These are phyloP conservation scores for Colletotrichum sp. DNA, from an alignment of 2,329 filamentous ascomycete species.

Conservation along the genomic window DNA sequence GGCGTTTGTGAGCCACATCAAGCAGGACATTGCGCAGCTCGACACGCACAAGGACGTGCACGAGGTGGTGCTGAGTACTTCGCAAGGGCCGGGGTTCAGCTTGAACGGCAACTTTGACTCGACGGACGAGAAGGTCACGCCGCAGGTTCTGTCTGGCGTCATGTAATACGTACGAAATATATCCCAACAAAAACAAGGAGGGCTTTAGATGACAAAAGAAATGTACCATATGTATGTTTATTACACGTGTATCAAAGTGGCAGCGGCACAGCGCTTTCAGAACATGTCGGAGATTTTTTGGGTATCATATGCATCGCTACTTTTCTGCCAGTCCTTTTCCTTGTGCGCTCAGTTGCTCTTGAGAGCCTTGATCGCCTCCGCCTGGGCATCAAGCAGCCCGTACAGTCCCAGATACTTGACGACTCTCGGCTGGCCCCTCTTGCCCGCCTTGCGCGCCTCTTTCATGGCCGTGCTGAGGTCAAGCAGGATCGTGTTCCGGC, in stretches of 20 bases:
- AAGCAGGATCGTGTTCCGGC: slow-evolving; percentile 61
- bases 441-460: slow-evolving; percentile 47
- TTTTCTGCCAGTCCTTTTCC: slow-evolving; percentile 19
- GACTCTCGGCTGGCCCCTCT: slow-evolving; percentile 47
- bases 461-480: slow-evolving; percentile 57
- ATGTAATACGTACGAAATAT: slow-evolving; percentile 47
- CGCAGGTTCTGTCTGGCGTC: slow-evolving; percentile 55
- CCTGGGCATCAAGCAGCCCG: slow-evolving; percentile 54
- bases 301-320: slow-evolving; percentile 33
- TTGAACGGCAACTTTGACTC: slow-evolving; percentile 80
- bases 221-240: slow-evolving; percentile 43
- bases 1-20: slow-evolving; percentile 75
- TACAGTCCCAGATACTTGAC: slow-evolving; percentile 60
- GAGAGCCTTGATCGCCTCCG: slow-evolving; percentile 56
- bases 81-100: slow-evolving; percentile 84
- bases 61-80: slow-evolving; percentile 82
- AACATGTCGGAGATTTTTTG: slow-evolving; percentile 22
- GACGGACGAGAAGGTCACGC: slow-evolving; percentile 59
- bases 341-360: slow-evolving; percentile 36
- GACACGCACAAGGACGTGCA: slow-evolving; percentile 48
- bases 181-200: background rate
- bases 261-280: slow-evolving; percentile 17
- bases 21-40: slow-evolving; percentile 68
- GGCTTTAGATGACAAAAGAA: slow-evolving; percentile 6
- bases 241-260: slow-evolving; percentile 22